A percentile compares a stretch with the other conserved stretches of the same genome.
phyloP scores from a whole-genome alignment of 2,329 filamentous ascomycete genomes.

The Chrysoporthe puriensis region DNA sequence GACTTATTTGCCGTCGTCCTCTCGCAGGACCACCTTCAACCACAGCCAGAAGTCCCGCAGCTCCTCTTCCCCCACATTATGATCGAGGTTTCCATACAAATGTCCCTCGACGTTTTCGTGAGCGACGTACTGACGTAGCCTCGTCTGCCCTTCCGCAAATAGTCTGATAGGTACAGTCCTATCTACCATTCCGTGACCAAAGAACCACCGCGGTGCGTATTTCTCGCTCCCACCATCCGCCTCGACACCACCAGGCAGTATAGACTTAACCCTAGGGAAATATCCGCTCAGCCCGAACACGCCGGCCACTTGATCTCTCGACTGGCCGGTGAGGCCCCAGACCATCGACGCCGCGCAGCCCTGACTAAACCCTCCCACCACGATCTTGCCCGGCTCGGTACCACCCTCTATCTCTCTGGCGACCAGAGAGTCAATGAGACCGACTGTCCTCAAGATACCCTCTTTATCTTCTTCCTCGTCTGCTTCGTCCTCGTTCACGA shows the following conservation, averaged over 20 bases:
- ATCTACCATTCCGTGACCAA: conserved; percentile 22
- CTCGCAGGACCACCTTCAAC: conserved; percentile 18
- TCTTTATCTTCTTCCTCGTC: conserved; percentile 13
- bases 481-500: conserved; percentile 2
- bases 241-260: background rate
- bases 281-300: conserved; percentile 25
- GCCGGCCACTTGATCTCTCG: conserved; percentile 19
- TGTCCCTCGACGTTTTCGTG: conserved; percentile 19
- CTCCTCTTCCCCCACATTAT: conserved; percentile 15
- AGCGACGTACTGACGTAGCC: conserved; percentile 18
- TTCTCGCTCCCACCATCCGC: background rate
- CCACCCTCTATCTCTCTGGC: conserved; percentile 13
- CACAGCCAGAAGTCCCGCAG: conserved; percentile 25
- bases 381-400: conserved; percentile 16
- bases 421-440: conserved; percentile 19
- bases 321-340: conserved; percentile 18
- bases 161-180: conserved; percentile 2
- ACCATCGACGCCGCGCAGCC: conserved; percentile 24
- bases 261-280: conserved; percentile 11
- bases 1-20: conserved; percentile 1
- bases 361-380: conserved; percentile 23
- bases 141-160: conserved; percentile 22
- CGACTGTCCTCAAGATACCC: conserved; percentile 18
- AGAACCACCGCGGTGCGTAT: conserved; percentile 17
- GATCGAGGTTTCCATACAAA: conserved; percentile 18